phyloP scores from a whole-genome alignment of 495 filamentous ascomycete species.

The Xylaria acuta region DNA sequence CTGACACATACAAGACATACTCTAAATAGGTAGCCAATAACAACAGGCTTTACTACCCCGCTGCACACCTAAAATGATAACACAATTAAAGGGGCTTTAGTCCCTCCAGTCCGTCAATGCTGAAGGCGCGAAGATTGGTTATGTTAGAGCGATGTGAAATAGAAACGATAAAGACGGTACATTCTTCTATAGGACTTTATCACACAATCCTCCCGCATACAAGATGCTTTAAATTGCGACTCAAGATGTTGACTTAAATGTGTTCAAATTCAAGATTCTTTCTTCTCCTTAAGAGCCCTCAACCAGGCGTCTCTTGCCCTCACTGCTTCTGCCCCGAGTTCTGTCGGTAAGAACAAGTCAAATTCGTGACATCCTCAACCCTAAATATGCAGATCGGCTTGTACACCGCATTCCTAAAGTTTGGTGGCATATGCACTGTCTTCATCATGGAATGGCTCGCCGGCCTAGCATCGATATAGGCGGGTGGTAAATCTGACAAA shows the following conservation, averaged over 20 bases:
- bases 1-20: not conserved
- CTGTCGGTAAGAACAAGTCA: constrained; percentile 35
- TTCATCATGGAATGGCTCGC: constrained; percentile 42
- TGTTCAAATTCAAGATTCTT: not conserved
- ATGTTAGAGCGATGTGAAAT: no score
- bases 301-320: not conserved
- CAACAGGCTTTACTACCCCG: no score
- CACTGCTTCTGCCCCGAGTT: not conserved
- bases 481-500: constrained; percentile 20
- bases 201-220: no score
- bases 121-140: no score
- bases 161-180: no score
- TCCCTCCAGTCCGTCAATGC: no score
- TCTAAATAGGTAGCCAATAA: no score
- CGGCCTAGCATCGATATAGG: constrained; percentile 27
- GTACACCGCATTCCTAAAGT: constrained; percentile 41
- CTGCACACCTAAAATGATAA: no score
- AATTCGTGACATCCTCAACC: constrained; percentile 45
- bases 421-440: constrained; percentile 37
- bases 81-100: not conserved
- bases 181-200: no score
- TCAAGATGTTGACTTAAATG: not conserved
- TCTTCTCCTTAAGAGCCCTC: not conserved
- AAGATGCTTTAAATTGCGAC: no score
- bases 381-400: constrained; percentile 48